Evolutionary conservation across 2,329 filamentous ascomycete genomes (phyloP).

Genomic region (Pseudogymnoascus verrucosus): DNA sequence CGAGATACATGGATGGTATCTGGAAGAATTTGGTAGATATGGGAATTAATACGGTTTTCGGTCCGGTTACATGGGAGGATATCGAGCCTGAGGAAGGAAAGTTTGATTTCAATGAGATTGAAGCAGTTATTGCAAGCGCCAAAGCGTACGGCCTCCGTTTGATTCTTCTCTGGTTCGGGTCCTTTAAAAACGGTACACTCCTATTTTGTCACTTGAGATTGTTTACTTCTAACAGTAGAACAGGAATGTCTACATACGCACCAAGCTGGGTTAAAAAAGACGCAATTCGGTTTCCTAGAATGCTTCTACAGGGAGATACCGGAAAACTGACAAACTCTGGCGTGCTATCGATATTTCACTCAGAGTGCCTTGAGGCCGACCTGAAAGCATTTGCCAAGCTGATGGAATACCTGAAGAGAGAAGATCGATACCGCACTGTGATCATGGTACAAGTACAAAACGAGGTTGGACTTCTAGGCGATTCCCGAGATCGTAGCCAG

Average conservation of each 20-base stretch:
- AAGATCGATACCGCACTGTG: slow-evolving; percentile 31
- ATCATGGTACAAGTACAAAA: slow-evolving; percentile 53
- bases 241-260: slow-evolving; percentile 31
- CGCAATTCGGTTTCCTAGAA: slow-evolving; percentile 25
- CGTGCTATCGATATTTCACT: slow-evolving; percentile 32
- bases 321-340: slow-evolving; percentile 26
- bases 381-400: slow-evolving; percentile 32
- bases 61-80: slow-evolving; percentile 38
- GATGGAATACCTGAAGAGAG: slow-evolving; percentile 25
- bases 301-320: slow-evolving; percentile 22
- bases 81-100: slow-evolving; percentile 37
- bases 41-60: slow-evolving; percentile 38
- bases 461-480: slow-evolving; percentile 43
- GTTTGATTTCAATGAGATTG: slow-evolving; percentile 36
- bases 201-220: background rate
- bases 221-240: background rate
- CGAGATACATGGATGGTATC: slow-evolving; percentile 35
- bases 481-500: slow-evolving; percentile 40
- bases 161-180: slow-evolving; percentile 39
- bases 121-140: slow-evolving; percentile 32
- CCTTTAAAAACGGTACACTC: slow-evolving; percentile 37
- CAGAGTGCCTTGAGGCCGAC: slow-evolving; percentile 30
- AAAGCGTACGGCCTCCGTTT: slow-evolving; percentile 32
- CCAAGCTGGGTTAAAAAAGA: slow-evolving; percentile 33
- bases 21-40: slow-evolving; percentile 36